Conservation (phyloP, 768 basidiomycete species). For the Trametes villosa region DNA sequence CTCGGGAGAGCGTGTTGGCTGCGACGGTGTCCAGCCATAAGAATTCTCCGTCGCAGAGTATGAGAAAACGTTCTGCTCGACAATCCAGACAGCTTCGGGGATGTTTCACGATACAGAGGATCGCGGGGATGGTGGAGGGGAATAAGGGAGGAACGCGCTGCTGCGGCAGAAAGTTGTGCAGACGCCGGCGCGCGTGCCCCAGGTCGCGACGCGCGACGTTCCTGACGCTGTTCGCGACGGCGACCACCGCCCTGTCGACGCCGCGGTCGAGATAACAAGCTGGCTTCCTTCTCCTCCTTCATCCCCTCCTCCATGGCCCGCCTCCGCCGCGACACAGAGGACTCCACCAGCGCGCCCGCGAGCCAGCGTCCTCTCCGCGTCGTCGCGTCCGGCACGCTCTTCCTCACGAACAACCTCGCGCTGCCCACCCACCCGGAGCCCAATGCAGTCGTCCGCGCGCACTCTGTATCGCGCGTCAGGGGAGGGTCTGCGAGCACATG, state of each 20-base stretch:
- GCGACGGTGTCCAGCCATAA: neutral
- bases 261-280: conserved; percentile 10
- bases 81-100: neutral
- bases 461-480: conserved; percentile 66
- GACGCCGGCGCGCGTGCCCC: neutral
- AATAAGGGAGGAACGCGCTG: too few relatives aligned
- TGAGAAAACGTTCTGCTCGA: neutral
- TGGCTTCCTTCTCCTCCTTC: too few relatives aligned
- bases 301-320: conserved; percentile 30
- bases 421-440: conserved; percentile 64
- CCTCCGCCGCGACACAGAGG: conserved; percentile 34
- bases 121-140: too few relatives aligned
- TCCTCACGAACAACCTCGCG: conserved; percentile 72
- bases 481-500: conserved; percentile 77
- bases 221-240: conserved; percentile 15
- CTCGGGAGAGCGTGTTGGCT: neutral
- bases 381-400: conserved; percentile 80
- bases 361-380: conserved; percentile 58
- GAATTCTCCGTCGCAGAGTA: neutral
- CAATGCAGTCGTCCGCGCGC: conserved; percentile 64
- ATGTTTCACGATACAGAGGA: neutral
- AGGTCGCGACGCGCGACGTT: neutral
- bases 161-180: too few relatives aligned
- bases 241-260: conserved; percentile 9
- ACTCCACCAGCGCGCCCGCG: conserved; percentile 18